These are phyloP conservation scores for Dimocarpus longan DNA, from an alignment of 345 rosid genomes.

Conservation along the genomic window DNA sequence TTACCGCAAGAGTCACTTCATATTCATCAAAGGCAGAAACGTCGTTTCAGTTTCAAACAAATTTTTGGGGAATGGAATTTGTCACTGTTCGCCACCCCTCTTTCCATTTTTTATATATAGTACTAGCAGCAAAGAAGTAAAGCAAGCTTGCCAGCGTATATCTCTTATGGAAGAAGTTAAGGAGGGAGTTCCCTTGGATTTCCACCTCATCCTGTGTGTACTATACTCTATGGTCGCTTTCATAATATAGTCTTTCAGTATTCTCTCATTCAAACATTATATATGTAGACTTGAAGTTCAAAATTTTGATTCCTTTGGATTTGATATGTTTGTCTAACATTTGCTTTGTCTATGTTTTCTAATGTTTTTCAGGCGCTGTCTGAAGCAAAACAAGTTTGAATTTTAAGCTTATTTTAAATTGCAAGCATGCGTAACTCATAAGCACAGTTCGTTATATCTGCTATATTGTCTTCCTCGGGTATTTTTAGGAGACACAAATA, in stretches of 20 bases:
- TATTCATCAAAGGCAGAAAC: too few species aligned
- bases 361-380: background rate
- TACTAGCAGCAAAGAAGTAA: constrained; percentile 54
- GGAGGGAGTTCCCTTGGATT: constrained; percentile 59
- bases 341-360: background rate
- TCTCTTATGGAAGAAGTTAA: constrained; percentile 69
- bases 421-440: background rate
- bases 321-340: too few species aligned
- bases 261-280: background rate
- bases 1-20: too few species aligned
- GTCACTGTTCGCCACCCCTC: too few species aligned
- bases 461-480: background rate
- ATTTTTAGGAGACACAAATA: background rate
- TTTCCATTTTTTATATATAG: too few species aligned
- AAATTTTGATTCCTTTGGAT: constrained; percentile 8
- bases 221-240: constrained; percentile 11
- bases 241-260: background rate
- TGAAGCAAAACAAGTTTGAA: background rate
- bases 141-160: constrained; percentile 60
- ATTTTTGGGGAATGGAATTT: too few species aligned
- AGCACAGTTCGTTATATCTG: background rate
- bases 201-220: constrained; percentile 80
- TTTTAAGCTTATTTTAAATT: constrained; percentile 1
- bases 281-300: background rate
- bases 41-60: too few species aligned